Percentiles rank a stretch among this genome's conserved stretches.
Evolutionary conservation across 805 yeast genomes (phyloP).

Genomic region (Saturnispora silvae): DNA sequence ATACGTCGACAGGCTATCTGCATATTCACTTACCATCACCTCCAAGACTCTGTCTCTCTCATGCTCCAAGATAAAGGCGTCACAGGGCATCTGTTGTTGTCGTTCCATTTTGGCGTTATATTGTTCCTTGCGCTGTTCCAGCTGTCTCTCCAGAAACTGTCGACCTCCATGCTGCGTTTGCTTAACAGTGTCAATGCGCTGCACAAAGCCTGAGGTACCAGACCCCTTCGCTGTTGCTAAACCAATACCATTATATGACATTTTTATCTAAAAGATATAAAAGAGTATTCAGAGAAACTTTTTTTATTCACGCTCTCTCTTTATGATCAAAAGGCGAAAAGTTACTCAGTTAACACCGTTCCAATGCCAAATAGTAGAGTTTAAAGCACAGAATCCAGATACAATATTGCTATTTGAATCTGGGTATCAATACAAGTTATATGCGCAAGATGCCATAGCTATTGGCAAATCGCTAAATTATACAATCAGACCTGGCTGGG

Average conservation of each 20-base stretch:
- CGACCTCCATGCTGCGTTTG: slow-evolving; percentile 25
- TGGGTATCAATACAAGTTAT: slow-evolving; percentile 85
- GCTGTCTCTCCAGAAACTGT: slow-evolving; percentile 29
- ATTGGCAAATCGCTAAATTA: slow-evolving; percentile 61
- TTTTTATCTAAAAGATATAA: slow-evolving; percentile 12
- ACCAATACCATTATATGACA: slow-evolving; percentile 53
- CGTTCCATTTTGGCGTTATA: background rate
- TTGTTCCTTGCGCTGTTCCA: slow-evolving; percentile 7
- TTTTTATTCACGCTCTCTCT: too few species aligned
- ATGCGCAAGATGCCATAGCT: slow-evolving; percentile 69
- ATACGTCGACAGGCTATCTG: background rate
- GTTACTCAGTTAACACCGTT: slow-evolving; percentile 51
- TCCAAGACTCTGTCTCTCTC: background rate
- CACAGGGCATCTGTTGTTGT: background rate
- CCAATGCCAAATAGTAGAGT: slow-evolving; percentile 63
- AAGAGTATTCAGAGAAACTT: background rate
- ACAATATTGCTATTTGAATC: slow-evolving; percentile 75
- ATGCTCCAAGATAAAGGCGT: background rate
- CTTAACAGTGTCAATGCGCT: slow-evolving; percentile 30
- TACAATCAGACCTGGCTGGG: slow-evolving; percentile 62
- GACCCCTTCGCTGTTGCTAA: slow-evolving; percentile 48
- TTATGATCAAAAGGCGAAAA: slow-evolving; percentile 2
- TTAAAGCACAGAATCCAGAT: slow-evolving; percentile 52
- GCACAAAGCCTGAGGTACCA: slow-evolving; percentile 54
- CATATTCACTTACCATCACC: background rate